Evolutionary conservation across 306 rosid genomes (phyloP), one percentile per base, ranked within the genome.

Genomic region (Corylus heterophylla): DNA sequence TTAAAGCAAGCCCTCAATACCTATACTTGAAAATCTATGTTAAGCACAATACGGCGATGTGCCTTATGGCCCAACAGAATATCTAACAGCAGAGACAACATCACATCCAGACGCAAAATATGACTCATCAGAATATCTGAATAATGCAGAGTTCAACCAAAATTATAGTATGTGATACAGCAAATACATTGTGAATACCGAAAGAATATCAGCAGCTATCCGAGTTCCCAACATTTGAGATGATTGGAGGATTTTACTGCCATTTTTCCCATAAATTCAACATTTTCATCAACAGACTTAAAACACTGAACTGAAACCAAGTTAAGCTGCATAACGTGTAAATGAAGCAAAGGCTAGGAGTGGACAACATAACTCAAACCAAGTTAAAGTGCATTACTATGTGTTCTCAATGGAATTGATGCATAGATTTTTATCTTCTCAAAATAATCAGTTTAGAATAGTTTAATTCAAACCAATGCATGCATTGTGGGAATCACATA

Each of bases 1-100:
- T 42, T 58, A 31, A 76, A 20, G 39, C 79, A 76, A 56, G 78
- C 16, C 77, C 44, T 39, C 51, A 69, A 70, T 67, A 1, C 27
- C 17, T 17, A 66, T 39, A 37, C 22, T 37, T 17, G 20, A 6
- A 66, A 66, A 37, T 1, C 17, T 63, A 35, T 67, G 14, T 37
- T 12, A 67, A 42, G 49, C 71, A 67, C 25, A 16, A 17, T 31
- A 31, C 3, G 2, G 35, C 35, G 0, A 31, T 31, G 31, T 7
- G 22, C 27, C 12, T 67, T 17, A 8, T 37, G 48, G 71, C n/a
- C 20, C 44, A 63, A 29, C 44, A 3, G 20, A 63, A 63, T 29
- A 35, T 29, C 4, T n/a, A 58, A 7, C 22, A 58, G 64, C 64
- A 22, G 64, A 9, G 4, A 22, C 64, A 58, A 3, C 11, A 20